Evolutionary conservation across 1,139 yeast species (phyloP), one percentile per base, ranked within the genome.

Genomic region (Wickerhamomyces sp.): DNA sequence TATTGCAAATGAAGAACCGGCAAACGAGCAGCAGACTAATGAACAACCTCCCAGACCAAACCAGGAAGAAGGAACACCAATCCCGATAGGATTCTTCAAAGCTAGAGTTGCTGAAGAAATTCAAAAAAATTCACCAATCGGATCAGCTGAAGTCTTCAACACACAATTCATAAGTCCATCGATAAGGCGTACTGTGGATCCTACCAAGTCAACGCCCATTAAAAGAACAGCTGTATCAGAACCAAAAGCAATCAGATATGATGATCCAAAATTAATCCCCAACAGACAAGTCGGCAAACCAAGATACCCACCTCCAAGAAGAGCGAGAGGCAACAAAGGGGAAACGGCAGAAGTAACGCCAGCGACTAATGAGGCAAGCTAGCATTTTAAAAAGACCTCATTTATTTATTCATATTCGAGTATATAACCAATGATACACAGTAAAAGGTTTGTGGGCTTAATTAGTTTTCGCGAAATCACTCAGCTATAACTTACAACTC

Each of bases 31-130:
- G 19, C 19, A 19, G 7, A 40, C 46, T 39, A 36, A 41, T 43
- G 39, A 39, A 12, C 31, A 41, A 3, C 40, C 39, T 5, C 16
- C n/a, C 7, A 17, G 21, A 13, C 5, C 19, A 3, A 17, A 25
- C n/a, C 29, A 24, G n/a, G 20, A 7, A 14, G 26, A 21, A 10
- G 35, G 37, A 15, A 39, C 43, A 24, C 46, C 49, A 7, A 36
- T 47, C 2, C 44, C 41, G 15, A 68, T 74, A 8, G 57, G 73
- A 15, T 80, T 80, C 61, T 78, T 78, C 20, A 72, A 78, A 44
- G 84, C 86, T 4, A 70, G 74, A 48, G 72, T 72, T 12, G 84
- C 85, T 0, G 74, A 71, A 35, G 61, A 69, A 12, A 60, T 76
- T 7, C 79, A 72, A 44, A 61, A 66, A 28, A 67, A 70, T 30